Conservation (phyloP, 306 rosid genomes). For the Malus sylvestris region DNA sequence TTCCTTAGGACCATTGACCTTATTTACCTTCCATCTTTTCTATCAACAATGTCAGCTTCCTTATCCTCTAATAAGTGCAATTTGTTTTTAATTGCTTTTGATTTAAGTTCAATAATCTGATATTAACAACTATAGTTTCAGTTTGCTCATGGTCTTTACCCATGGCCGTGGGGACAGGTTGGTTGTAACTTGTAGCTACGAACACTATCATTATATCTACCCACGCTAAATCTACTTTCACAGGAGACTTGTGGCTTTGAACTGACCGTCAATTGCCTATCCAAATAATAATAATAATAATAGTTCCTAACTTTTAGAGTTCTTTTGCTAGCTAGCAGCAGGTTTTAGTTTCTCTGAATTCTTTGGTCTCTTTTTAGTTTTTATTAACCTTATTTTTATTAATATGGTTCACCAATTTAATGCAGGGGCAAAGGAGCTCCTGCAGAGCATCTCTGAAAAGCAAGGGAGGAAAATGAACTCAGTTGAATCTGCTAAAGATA, state of each 20-base stretch:
- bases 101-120: background rate
- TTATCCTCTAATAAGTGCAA: background rate
- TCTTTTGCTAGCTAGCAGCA: background rate
- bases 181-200: background rate
- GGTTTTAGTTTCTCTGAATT: background rate
- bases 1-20: background rate
- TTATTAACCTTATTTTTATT: background rate
- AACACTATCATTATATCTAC: background rate
- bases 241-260: background rate
- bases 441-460: constrained; percentile 82
- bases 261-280: background rate
- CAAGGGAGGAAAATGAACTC: constrained; percentile 83
- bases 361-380: background rate
- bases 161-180: background rate
- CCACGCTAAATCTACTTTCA: background rate
- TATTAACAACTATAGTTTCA: background rate
- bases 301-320: background rate
- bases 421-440: constrained; percentile 84
- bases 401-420: constrained; percentile 13
- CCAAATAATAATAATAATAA: background rate
- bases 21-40: background rate
- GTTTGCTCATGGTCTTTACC: background rate
- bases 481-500: constrained; percentile 72
- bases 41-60: background rate
- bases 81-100: background rate